Base-by-base conservation (phyloP, 495 filamentous ascomycete genomes). In the Aspergillus campestris region DNA sequence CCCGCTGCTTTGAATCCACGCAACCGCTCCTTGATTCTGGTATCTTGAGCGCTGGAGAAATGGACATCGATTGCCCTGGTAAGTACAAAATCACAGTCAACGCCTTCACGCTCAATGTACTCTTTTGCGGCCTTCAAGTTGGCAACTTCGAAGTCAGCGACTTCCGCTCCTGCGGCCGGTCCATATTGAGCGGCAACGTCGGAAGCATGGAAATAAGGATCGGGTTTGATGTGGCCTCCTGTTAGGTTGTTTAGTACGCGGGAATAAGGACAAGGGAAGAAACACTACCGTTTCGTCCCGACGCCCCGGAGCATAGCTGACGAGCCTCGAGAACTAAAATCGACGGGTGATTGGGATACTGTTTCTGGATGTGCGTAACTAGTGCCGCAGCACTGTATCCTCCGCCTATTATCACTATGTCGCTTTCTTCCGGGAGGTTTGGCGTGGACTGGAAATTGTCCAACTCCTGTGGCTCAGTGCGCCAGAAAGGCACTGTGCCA, bases 381-480 rank as follows among this genome's bases (percentile, higher is more conserved):
- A 80, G 60, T 1, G 72, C 69, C 0, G 80, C 71, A 8, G 84
- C 84, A 3, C 79, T 79, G 46, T 86, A 87, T 6, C 84, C 85
- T 43, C 78, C 80, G 7, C 85, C 84, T 32, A 88, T 77, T 24
- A 88, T 80, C n/a, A 87, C 65, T 7, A 75, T 74, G 37, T 86
- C 79, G 30, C 69, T 74, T 7, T 64, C 57, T 0, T 44, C 27
- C 12, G 76, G 81, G 9, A 83, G 67, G 5, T 63, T 57, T n/a
- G 56, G 44, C 6, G 65, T 65, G 29, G 66, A 72, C 38, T 74
- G 73, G 42, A 75, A 52, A 42, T 74, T 69, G 40, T 82, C 71
- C n/a, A 87, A 62, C 9, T 64, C 55, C 39, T 80, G 70, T 7
- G 71, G 74, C 10, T 62, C 45, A 4, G 56, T 60, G 60, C 86